phyloP scores from a whole-genome alignment of 495 filamentous ascomycete genomes.

The Polyplosphaeria fusca region DNA sequence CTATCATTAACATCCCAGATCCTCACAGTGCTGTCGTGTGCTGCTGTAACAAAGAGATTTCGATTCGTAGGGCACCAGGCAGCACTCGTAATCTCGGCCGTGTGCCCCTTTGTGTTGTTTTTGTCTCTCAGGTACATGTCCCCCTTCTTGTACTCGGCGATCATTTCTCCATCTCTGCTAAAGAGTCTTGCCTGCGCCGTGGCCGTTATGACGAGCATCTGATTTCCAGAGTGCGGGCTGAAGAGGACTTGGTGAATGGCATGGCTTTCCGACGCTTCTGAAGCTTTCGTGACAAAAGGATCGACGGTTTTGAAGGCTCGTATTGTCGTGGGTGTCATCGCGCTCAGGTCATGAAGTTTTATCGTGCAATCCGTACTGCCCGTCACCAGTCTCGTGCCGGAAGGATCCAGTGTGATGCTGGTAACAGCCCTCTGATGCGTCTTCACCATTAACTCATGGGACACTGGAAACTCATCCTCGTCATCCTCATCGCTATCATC shows the following conservation, averaged over 20 bases:
- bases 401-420: slow-evolving; percentile 74
- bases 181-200: slow-evolving; percentile 86
- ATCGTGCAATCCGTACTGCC: slow-evolving; percentile 87
- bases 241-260: slow-evolving; percentile 81
- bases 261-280: slow-evolving; percentile 75
- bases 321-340: slow-evolving; percentile 91
- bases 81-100: slow-evolving; percentile 81
- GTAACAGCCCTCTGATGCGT: slow-evolving; percentile 90
- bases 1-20: slow-evolving; percentile 96
- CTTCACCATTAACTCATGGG: slow-evolving; percentile 87
- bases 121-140: slow-evolving; percentile 98
- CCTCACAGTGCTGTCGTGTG: slow-evolving; percentile 86
- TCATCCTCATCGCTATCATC: slow-evolving; percentile 64
- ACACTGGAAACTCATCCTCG: slow-evolving; percentile 87
- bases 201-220: slow-evolving; percentile 81
- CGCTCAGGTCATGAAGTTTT: slow-evolving; percentile 91
- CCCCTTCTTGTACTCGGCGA: slow-evolving; percentile 88
- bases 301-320: slow-evolving; percentile 91
- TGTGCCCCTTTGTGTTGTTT: slow-evolving; percentile 93
- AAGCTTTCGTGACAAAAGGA: slow-evolving; percentile 71
- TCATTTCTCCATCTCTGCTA: slow-evolving; percentile 77
- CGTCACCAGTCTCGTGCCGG: slow-evolving; percentile 79
- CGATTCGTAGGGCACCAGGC: slow-evolving; percentile 83
- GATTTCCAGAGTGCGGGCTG: slow-evolving; percentile 75
- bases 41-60: slow-evolving; percentile 81